Evolutionary conservation across 805 yeast genomes (phyloP), one percentile per base, ranked within the genome.

Genomic region (Kodamaea jinghongensis): DNA sequence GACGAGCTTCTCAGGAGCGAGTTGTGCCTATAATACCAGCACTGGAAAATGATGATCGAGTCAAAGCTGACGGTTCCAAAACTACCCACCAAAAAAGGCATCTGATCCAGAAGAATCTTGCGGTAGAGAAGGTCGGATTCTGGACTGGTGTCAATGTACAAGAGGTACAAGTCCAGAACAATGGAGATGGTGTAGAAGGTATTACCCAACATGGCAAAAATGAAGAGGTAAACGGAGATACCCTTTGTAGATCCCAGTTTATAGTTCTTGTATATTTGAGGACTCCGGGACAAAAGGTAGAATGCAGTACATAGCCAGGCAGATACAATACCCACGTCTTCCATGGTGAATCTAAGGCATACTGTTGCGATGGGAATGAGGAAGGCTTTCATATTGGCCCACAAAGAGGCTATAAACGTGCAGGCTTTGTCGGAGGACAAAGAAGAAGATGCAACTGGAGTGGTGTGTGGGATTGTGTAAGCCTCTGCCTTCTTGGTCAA

Each of bases 81-180:
- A 48, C 93, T 81, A 1, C 97, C 96, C 17, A 88, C 53, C 23
- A 91, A 70, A 54, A 82, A 90, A 0, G 97, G 96, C 38, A 87
- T 56, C 52, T 89, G 96, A 34, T 78, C 80, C 47, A 65, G 48
- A 17, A 56, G 44, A 3, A 56, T 49, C 22, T 41, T 22, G n/a
- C 35, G 35, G 27, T 20, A 32, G 2, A 32, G n/a, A 17, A 32
- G 27, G 15, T 32, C 35, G 6, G 35, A 32, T 3, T 15, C 46
- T 48, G 20, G 42, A 42, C 22, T 46, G 34, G 6, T 28, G n/a
- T 20, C 20, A 13, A 20, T 11, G 17, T 47, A 43, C 17, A 60
- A 36, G n/a, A 63, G 40, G 32, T 47, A 58, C 34, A 65, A 52
- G 36, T 65, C 69, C 12, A 54, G 36, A n/a, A 51, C 39, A 8